Conservation (phyloP, 768 basidiomycete genomes). For the Tulasnella calospora region DNA sequence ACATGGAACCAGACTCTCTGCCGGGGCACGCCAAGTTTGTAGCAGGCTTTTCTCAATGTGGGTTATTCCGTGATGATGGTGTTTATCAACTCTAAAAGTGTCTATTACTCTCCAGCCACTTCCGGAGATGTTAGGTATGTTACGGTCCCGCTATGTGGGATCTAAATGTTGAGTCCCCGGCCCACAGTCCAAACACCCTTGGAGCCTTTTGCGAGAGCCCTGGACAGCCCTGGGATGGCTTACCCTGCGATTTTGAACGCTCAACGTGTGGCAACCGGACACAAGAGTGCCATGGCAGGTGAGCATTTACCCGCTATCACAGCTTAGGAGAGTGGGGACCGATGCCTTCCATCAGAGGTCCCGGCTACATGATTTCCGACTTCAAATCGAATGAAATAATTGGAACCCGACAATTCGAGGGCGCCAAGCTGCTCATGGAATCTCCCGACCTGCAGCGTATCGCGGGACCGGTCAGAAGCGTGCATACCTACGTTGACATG, state of each 20-base stretch:
- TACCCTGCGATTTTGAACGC: constrained; percentile 60
- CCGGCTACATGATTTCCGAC: constrained; percentile 68
- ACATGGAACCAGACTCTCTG: constrained; percentile 56
- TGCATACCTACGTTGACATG: constrained; percentile 71
- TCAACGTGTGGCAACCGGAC: constrained; percentile 71
- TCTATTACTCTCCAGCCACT: constrained; percentile 23
- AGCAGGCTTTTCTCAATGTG: constrained; percentile 71
- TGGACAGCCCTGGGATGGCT: constrained; percentile 61
- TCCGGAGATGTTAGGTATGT: constrained; percentile 49
- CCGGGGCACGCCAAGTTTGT: constrained; percentile 69
- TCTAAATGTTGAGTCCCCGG: neutral
- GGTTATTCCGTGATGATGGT: constrained; percentile 28
- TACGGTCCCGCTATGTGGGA: constrained; percentile 46
- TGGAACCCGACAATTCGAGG: constrained; percentile 62
- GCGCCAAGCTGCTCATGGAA: constrained; percentile 61
- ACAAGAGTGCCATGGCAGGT: constrained; percentile 68
- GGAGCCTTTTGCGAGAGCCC: constrained; percentile 77
- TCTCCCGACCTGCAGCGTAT: constrained; percentile 47
- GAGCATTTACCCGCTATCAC: constrained; percentile 28
- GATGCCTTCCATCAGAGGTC: constrained; percentile 45
- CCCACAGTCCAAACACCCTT: constrained; percentile 64
- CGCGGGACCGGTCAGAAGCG: constrained; percentile 57
- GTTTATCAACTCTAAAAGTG: neutral
- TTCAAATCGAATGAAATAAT: constrained; percentile 73
- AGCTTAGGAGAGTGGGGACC: neutral